These are phyloP conservation scores for Neospora caninum DNA, from an alignment of 169 alveolate genomes.

Conservation along the genomic window DNA sequence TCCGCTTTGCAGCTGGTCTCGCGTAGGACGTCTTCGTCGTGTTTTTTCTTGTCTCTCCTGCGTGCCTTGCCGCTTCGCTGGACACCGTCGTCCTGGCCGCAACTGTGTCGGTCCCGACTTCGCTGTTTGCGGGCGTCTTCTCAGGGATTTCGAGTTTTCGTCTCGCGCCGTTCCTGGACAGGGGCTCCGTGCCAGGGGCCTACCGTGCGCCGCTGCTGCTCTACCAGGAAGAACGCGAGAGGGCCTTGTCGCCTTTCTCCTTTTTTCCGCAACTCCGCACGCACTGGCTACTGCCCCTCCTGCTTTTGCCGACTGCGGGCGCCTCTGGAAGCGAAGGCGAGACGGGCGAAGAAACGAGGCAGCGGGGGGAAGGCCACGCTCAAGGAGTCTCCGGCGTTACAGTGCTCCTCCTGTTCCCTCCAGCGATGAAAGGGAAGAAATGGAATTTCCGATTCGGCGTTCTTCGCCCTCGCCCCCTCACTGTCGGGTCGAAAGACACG, in stretches of 20 bases:
- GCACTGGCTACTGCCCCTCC: not conserved
- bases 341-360: not conserved
- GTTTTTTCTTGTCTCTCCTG: no score
- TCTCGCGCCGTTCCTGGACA: not conserved
- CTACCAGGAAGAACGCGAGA: not conserved
- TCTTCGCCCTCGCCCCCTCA: not conserved
- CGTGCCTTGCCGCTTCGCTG: no score
- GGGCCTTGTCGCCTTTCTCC: not conserved
- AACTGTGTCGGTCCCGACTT: not conserved
- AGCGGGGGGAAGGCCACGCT: not conserved
- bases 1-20: no score
- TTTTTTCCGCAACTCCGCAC: not conserved
- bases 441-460: not conserved
- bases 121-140: not conserved
- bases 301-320: not conserved
- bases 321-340: not conserved
- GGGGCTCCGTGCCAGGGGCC: not conserved
- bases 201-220: not conserved
- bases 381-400: not conserved
- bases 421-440: not conserved
- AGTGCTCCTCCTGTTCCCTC: conserved; percentile 13
- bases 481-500: not conserved
- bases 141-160: not conserved
- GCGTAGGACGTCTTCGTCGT: no score
- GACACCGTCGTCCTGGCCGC: no score